These are phyloP conservation scores for Hirsutella thompsonii DNA, from an alignment of 2,329 filamentous ascomycete species.

Conservation along the genomic window DNA sequence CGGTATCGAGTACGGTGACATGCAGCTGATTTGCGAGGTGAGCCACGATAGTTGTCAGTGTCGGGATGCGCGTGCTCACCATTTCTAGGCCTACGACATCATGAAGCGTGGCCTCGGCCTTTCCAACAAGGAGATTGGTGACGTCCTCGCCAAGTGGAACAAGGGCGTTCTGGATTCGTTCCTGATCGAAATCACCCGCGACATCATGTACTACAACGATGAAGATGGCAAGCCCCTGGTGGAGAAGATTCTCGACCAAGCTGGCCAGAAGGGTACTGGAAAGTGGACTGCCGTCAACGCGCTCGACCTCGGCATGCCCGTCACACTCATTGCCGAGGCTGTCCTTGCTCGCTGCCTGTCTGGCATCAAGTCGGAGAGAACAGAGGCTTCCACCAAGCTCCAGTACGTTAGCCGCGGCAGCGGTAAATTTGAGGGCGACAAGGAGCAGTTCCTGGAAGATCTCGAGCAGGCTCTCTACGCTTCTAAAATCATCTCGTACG, in stretches of 20 bases:
- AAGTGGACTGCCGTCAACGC: constrained; percentile 99
- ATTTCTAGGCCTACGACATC: constrained; percentile 83
- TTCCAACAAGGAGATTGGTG: constrained; percentile 85
- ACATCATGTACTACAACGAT: constrained; percentile 98
- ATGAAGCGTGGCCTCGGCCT: constrained; percentile 96
- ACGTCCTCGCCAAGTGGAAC: constrained; percentile 94
- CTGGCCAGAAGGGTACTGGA: constrained; percentile 98
- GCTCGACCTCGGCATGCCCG: constrained; percentile 94
- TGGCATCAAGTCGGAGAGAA: constrained; percentile 87
- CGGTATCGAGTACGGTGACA: constrained; percentile 99
- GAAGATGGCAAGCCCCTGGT: constrained; percentile 82
- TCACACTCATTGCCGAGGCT: constrained; percentile 94
- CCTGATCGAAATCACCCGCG: constrained; percentile 97
- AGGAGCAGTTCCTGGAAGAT: constrained; percentile 86
- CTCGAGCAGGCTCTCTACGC: constrained; percentile 98
- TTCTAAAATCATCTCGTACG: constrained; percentile 99
- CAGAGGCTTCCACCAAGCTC: constrained; percentile 66
- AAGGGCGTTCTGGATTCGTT: constrained; percentile 97
- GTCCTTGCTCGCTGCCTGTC: constrained; percentile 92
- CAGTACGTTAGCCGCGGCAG: constrained; percentile 56
- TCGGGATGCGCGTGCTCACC: constrained; percentile 1
- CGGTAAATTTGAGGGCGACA: constrained; percentile 74
- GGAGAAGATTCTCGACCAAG: constrained; percentile 98
- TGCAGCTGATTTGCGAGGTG: constrained; percentile 99
- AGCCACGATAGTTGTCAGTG: constrained; percentile 12